Conservation (phyloP, 306 rosid genomes). For the Senna siamea region DNA sequence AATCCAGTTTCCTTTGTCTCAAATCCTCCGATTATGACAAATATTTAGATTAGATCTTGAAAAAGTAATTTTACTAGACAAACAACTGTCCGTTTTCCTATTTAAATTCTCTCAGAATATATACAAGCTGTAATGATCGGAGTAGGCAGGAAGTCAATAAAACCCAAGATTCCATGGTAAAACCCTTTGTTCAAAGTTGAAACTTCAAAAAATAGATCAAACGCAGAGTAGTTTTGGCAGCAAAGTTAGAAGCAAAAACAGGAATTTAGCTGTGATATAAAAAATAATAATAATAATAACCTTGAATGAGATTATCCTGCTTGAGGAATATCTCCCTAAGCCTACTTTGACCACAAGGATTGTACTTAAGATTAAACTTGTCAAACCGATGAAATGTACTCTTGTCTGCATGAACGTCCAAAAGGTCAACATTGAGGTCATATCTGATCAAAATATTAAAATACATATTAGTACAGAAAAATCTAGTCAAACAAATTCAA, state of each 20-base stretch:
- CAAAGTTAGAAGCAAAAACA: constrained; percentile 11
- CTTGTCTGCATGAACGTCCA: constrained; percentile 90
- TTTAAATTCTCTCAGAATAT: constrained; percentile 2
- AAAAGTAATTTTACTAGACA: constrained; percentile 21
- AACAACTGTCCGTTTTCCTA: neutral
- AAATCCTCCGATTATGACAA: constrained; percentile 4
- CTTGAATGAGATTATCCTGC: constrained; percentile 84
- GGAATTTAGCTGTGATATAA: constrained; percentile 12
- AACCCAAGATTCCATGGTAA: constrained; percentile 14
- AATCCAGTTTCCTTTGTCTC: neutral
- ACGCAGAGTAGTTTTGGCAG: constrained; percentile 7
- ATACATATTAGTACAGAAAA: constrained; percentile 18
- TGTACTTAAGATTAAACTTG: constrained; percentile 83
- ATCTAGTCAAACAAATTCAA: neutral
- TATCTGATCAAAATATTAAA: constrained; percentile 52
- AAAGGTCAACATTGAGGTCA: constrained; percentile 80
- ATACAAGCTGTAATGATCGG: neutral
- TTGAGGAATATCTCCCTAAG: constrained; percentile 80
- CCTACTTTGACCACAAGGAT: constrained; percentile 87
- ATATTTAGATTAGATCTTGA: constrained; percentile 7
- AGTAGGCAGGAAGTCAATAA: neutral
- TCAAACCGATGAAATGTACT: constrained; percentile 85
- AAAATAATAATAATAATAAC: constrained; percentile 41
- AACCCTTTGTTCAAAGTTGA: neutral
- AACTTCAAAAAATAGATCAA: neutral